Evolutionary conservation across 2,329 filamentous ascomycete genomes (phyloP).

Genomic region (Aureobasidium sp.): DNA sequence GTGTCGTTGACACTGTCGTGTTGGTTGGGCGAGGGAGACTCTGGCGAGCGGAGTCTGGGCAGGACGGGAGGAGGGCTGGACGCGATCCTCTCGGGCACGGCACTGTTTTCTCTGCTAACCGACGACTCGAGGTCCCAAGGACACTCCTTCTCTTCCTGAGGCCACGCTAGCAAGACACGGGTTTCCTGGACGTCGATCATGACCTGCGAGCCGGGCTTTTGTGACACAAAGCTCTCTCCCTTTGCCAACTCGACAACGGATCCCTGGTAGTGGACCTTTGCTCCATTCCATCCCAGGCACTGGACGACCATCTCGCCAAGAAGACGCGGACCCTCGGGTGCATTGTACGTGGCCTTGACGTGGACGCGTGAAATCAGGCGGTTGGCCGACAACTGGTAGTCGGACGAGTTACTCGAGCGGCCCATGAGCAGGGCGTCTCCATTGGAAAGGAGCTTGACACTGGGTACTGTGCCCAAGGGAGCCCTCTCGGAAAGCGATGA

Average conservation of each 20-base stretch:
- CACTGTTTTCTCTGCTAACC: slow-evolving; percentile 2
- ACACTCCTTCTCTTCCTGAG: slow-evolving; percentile 30
- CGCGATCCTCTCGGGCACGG: slow-evolving; percentile 30
- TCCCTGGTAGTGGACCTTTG: slow-evolving; percentile 85
- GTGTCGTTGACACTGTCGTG: slow-evolving; percentile 28
- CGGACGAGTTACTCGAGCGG: slow-evolving; percentile 87
- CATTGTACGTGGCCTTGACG: slow-evolving; percentile 76
- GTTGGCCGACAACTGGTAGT: slow-evolving; percentile 88
- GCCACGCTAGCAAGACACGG: slow-evolving; percentile 84
- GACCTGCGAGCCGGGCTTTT: slow-evolving; percentile 79
- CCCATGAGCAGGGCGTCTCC: slow-evolving; percentile 82
- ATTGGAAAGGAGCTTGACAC: slow-evolving; percentile 68
- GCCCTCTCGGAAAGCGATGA: slow-evolving; percentile 61
- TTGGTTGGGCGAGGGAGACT: slow-evolving; percentile 57
- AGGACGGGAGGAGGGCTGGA: slow-evolving; percentile 55
- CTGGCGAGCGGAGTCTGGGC: slow-evolving; percentile 60
- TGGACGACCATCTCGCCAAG: slow-evolving; percentile 75
- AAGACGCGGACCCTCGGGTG: slow-evolving; percentile 57
- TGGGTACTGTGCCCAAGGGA: slow-evolving; percentile 76
- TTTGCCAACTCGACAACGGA: slow-evolving; percentile 78
- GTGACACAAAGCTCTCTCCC: slow-evolving; percentile 81
- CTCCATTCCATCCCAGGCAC: slow-evolving; percentile 92
- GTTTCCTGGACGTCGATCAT: slow-evolving; percentile 94
- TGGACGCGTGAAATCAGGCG: slow-evolving; percentile 89
- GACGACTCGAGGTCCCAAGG: slow-evolving; percentile 3